Evolutionary conservation across 2,329 filamentous ascomycete species (phyloP).

Genomic region (Cryphonectria japonica): DNA sequence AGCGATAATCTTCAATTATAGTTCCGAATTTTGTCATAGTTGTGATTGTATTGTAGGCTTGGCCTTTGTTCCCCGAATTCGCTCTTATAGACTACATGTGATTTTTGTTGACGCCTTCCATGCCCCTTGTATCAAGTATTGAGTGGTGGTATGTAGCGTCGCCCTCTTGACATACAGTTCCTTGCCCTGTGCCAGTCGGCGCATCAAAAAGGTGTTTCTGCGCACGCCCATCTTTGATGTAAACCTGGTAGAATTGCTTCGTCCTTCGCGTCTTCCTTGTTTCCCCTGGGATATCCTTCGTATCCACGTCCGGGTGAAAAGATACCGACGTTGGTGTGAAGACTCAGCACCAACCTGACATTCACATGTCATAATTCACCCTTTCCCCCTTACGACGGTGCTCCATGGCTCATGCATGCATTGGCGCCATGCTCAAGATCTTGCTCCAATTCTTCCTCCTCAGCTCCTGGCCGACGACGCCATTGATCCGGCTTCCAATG

Average conservation of each 20-base stretch:
- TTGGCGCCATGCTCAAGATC: conserved; percentile 91
- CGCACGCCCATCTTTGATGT: background rate
- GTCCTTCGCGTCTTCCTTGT: background rate
- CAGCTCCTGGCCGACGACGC: conserved; percentile 87
- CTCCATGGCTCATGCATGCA: conserved; percentile 52
- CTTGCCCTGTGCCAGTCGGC: background rate
- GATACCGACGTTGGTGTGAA: background rate
- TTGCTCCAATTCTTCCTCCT: conserved; percentile 96
- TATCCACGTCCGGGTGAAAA: background rate
- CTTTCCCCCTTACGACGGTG: background rate
- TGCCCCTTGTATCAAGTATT: background rate
- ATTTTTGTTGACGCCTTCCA: background rate
- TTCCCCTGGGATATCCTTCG: background rate
- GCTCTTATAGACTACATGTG: background rate
- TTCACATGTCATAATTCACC: background rate
- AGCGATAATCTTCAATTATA: background rate
- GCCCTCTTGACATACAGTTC: background rate
- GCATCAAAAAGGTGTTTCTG: background rate
- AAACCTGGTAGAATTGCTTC: background rate
- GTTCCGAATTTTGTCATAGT: background rate
- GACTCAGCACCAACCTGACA: background rate
- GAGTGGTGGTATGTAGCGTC: background rate
- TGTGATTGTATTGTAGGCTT: background rate
- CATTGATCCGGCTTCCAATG: conserved; percentile 88
- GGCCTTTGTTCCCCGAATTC: background rate